Conservation (phyloP, 2,329 filamentous ascomycete species). For the Fusarium domesticum region DNA sequence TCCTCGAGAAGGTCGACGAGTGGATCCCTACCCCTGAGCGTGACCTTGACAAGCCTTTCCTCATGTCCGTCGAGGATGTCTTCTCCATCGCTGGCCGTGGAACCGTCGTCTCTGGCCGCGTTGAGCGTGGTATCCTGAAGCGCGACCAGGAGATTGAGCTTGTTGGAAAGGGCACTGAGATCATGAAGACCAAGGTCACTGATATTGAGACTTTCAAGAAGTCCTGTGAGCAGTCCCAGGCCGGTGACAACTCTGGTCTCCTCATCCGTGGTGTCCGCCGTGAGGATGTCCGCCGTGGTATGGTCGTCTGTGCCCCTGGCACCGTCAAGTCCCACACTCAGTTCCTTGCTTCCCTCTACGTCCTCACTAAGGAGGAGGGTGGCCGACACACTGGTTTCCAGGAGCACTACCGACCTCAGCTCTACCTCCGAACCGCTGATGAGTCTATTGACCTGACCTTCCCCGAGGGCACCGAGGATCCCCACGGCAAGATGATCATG, state of each 20-base stretch:
- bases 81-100: constrained; percentile 91
- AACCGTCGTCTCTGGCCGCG: constrained; percentile 94
- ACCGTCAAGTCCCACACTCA: constrained; percentile 82
- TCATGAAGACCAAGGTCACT: constrained; percentile 98
- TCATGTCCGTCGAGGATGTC: constrained; percentile 96
- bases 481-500: constrained; percentile 80
- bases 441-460: constrained; percentile 75
- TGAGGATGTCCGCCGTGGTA: constrained; percentile 90
- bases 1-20: constrained; percentile 81
- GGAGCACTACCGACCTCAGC: constrained; percentile 94
- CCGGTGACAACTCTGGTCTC: constrained; percentile 97
- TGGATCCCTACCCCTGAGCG: constrained; percentile 97
- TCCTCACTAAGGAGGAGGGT: constrained; percentile 96
- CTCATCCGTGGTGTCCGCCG: constrained; percentile 93
- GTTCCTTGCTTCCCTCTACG: constrained; percentile 95
- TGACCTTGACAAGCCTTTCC: constrained; percentile 96
- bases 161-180: constrained; percentile 74
- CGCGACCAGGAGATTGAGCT: constrained; percentile 93
- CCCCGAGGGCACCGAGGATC: constrained; percentile 77
- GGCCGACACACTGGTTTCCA: constrained; percentile 94
- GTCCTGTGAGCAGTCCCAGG: constrained; percentile 92
- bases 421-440: constrained; percentile 92
- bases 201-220: constrained; percentile 99
- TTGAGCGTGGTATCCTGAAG: constrained; percentile 93
- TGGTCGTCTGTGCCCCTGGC: constrained; percentile 86